Conservation (phyloP, 495 filamentous ascomycete genomes). For the Xylaria acuta region DNA sequence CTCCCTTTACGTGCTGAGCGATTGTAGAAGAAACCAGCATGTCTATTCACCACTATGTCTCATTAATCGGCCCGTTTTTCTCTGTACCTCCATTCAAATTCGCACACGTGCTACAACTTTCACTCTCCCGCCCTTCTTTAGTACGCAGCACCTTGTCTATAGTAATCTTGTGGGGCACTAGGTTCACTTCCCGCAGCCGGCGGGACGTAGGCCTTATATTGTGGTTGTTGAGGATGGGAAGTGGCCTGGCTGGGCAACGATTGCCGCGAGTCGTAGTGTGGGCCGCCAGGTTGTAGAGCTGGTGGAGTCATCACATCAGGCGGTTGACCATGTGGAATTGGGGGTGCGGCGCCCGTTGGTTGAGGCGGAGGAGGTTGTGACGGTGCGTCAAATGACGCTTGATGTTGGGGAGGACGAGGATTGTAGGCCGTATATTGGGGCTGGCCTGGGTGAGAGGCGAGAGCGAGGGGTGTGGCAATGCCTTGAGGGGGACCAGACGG, state of each 20-base stretch:
- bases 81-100: neutral
- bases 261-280: constrained; percentile 50
- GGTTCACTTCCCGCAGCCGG: constrained; percentile 37
- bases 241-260: constrained; percentile 47
- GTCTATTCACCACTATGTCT: constrained; percentile 15
- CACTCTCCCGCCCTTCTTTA: constrained; percentile 15
- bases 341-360: constrained; percentile 44
- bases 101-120: neutral
- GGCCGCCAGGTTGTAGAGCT: constrained; percentile 46
- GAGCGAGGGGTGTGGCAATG: constrained; percentile 36
- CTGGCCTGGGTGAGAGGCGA: constrained; percentile 38
- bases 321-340: constrained; percentile 53
- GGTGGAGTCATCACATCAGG: constrained; percentile 51
- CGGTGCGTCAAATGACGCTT: constrained; percentile 42
- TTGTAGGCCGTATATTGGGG: constrained; percentile 52
- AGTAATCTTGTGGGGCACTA: constrained; percentile 49
- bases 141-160: constrained; percentile 41
- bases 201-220: constrained; percentile 51
- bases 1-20: neutral
- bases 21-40: neutral
- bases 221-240: constrained; percentile 37
- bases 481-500: constrained; percentile 37
- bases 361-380: constrained; percentile 56
- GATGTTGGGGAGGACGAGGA: constrained; percentile 52
- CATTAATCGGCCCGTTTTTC: neutral